Base-by-base conservation (phyloP, 768 basidiomycete species). In the Sporobolomyces phaffii region DNA sequence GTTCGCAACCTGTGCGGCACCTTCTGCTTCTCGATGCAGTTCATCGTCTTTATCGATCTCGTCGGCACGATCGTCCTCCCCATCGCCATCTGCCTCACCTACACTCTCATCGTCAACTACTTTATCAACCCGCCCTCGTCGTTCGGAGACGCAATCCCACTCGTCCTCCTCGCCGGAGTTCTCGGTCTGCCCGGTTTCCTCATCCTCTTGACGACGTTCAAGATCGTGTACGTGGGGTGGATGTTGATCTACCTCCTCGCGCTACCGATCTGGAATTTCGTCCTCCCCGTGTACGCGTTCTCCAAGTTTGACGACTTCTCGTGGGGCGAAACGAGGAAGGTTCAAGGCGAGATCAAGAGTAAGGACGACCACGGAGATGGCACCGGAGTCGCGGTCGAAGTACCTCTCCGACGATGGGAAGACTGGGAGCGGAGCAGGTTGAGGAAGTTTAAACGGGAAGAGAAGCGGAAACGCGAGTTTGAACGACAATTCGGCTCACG, bases 221-320 rank as follows among this genome's bases (percentile, higher is more conserved):
- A 98, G 77, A 82, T 98, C 51, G 86, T 97, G 45, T 98, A 98
- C 79, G 87, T 96, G 63, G 88, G 90, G 73, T 99, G 96, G 96
- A 96, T 99, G 91, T 77, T 93, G 76, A 85, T 93, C 75, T 98
- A 99, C 81, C 83, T 99, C 17, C 62, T 86, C 56, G 92, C 96
- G 33, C 80, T 99, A 44, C 96, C 96, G 0, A 82, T 99, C 34
- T 99, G 96, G 96, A 97, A 97, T 77, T 88, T 94, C 70, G 80
- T 94, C 48, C 82, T 97, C 20, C 70, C 70, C 14, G 38, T 68
- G 13, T 99, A 99, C 78, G 88, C 93, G 18, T 98, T 98, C 78
- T 96, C 92, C 91, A 93, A 98, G 78, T 97, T 99, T 77, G 94
- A 98, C 71, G 96, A 99, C 79, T 98, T 99, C 79, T 92, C 91